Percentiles rank a stretch among this genome's conserved stretches.
Conservation (phyloP, 1,284 basidiomycete species). For the Naganishia sp. region DNA sequence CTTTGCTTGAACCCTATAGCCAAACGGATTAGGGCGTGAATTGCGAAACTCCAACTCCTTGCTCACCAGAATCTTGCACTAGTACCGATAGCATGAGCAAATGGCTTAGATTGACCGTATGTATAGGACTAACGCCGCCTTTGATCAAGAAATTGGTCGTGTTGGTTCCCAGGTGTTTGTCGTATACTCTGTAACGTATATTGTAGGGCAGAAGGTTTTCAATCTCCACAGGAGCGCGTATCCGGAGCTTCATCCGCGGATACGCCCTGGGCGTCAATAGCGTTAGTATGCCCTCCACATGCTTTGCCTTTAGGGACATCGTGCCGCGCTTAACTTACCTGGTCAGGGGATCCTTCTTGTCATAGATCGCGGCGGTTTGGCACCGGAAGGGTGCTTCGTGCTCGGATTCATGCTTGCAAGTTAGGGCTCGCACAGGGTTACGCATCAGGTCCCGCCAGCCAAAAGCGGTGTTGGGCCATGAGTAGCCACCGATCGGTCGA, state of each 20-base stretch:
- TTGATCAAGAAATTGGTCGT: slow-evolving; percentile 84
- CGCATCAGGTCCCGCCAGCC: slow-evolving; percentile 87
- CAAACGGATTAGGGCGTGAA: too few relatives aligned
- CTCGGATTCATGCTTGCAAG: slow-evolving; percentile 78
- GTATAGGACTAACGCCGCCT: slow-evolving; percentile 94
- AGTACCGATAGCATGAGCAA: slow-evolving; percentile 88
- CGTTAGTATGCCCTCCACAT: not conserved
- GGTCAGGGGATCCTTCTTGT: slow-evolving; percentile 64
- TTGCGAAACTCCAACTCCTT: not conserved
- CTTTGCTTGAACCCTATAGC: slow-evolving; percentile 84
- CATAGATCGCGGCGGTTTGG: slow-evolving; percentile 86
- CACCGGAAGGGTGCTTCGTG: slow-evolving; percentile 92
- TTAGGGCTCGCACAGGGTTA: slow-evolving; percentile 76
- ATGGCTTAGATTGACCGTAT: slow-evolving; percentile 93
- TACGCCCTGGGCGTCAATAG: slow-evolving; percentile 62
- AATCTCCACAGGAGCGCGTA: slow-evolving; percentile 94
- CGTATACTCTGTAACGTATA: slow-evolving; percentile 92
- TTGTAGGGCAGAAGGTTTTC: slow-evolving; percentile 97
- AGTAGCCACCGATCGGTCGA: slow-evolving; percentile 89
- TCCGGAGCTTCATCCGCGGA: slow-evolving; percentile 78
- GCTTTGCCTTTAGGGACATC: too few relatives aligned
- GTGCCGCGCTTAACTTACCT: slow-evolving; percentile 55
- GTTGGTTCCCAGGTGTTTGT: slow-evolving; percentile 87
- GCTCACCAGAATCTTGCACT: slow-evolving; percentile 81
- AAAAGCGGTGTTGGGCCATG: slow-evolving; percentile 80